Base-by-base conservation (phyloP, 257 asterid genomes). In the Verbena officinalis region DNA sequence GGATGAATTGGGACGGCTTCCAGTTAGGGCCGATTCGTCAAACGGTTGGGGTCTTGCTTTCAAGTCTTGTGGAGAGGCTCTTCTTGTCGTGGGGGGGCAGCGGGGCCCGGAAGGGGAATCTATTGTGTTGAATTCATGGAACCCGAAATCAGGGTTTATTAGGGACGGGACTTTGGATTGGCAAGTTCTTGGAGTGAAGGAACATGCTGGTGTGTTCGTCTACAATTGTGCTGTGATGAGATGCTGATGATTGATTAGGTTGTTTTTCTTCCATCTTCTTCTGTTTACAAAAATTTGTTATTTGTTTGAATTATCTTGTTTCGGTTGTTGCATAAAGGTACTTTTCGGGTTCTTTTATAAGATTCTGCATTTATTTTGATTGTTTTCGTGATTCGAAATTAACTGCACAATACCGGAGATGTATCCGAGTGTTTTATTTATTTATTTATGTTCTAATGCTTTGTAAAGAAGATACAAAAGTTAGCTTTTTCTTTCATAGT, bases 41-140 rank as follows among this genome's bases (percentile, higher is more conserved):
- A 88, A 88, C 14, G 96, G 97, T 14, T 90, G 97, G 97, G 97
- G 97, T 33, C 88, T 90, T 51, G 97, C 97, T 56, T 88, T 91
- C 70, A 88, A 84, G 76, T 83, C 97, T 38, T 78, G 83, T 31
- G 96, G 97, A 9, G 72, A 73, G 20, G 78, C 79, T 40, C 93
- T 91, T 55, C 89, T 88, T 7, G 87, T 88, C 33, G 91, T 91
- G 64, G 97, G 97, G n/a, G 97, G 97, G 2, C 96, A 90, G 72
- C 76, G 95, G 73, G 87, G 89, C 13, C 95, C 90, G 0, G 97
- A 87, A 74, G 97, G 97, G 9, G 97, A 90, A 68, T 79, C 97
- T 33, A 84, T 90, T 15, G 90, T 85, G 55, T 55, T 90, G 82
- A 83, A 75, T 69, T 78, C 88, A 21, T 90, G 97, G 92, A 19